A percentile compares a stretch with the other conserved stretches of the same genome.
Conservation (phyloP, 768 basidiomycete genomes). For the Lactarius pseudohatsudake region DNA sequence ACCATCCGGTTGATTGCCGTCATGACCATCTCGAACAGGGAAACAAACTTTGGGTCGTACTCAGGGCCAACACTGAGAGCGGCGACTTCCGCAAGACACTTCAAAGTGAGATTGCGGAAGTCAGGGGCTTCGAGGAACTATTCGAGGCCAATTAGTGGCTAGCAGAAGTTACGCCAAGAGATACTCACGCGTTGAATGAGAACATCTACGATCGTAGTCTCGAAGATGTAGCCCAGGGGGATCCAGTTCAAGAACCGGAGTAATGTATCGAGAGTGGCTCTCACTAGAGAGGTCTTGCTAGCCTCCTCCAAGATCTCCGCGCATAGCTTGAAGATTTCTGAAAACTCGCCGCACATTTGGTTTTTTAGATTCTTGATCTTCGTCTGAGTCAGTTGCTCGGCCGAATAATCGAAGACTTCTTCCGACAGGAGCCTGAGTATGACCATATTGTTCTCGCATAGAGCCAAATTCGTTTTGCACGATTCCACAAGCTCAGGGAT, state of each 20-base stretch:
- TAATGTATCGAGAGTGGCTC: constrained; percentile 90
- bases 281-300: constrained; percentile 93
- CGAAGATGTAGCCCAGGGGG: constrained; percentile 97
- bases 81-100: constrained; percentile 96
- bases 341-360: constrained; percentile 96
- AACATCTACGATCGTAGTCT: constrained; percentile 94
- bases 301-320: constrained; percentile 96
- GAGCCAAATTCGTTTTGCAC: constrained; percentile 90
- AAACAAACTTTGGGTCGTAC: constrained; percentile 97
- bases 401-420: constrained; percentile 98
- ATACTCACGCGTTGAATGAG: constrained; percentile 81
- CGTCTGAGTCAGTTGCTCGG: constrained; percentile 97
- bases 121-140: constrained; percentile 96
- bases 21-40: constrained; percentile 98
- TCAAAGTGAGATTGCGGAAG: constrained; percentile 95
- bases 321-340: constrained; percentile 97
- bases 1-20: constrained; percentile 96
- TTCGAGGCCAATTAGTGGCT: constrained; percentile 20
- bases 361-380: constrained; percentile 98
- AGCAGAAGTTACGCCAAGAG: constrained; percentile 3
- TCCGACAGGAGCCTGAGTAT: constrained; percentile 96
- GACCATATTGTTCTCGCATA: constrained; percentile 99
- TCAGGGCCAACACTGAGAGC: constrained; percentile 92
- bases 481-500: constrained; percentile 96
- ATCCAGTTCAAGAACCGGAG: constrained; percentile 99